These are phyloP conservation scores for Solanum pennellii DNA, from an alignment of 257 asterid genomes.

Conservation along the genomic window DNA sequence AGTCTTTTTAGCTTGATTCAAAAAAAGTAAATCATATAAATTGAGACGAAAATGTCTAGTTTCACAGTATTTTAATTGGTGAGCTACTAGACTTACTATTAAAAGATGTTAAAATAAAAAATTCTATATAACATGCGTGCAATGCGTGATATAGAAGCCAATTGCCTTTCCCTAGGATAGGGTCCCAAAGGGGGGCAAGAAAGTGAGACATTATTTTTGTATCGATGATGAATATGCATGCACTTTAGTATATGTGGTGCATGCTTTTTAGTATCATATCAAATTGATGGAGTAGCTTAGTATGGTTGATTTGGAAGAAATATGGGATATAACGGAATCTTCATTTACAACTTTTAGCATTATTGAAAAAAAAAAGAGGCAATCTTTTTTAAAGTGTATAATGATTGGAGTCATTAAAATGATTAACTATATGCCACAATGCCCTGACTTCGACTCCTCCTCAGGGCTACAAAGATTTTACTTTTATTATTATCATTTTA, in stretches of 20 bases:
- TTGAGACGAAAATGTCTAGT: neutral
- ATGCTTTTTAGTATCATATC: neutral
- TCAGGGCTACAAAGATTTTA: neutral
- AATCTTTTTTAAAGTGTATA: neutral
- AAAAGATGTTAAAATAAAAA: neutral
- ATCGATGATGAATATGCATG: constrained; percentile 38
- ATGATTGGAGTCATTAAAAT: neutral
- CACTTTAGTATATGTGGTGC: neutral
- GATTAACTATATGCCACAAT: neutral
- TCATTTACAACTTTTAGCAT: neutral
- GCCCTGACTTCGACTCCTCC: neutral
- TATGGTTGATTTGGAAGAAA: neutral
- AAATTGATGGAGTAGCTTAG: neutral
- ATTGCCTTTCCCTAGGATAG: neutral
- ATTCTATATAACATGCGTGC: neutral
- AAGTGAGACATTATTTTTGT: neutral
- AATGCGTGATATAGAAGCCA: neutral
- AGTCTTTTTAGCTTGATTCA: no score
- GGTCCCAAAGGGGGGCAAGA: neutral
- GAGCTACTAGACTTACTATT: neutral
- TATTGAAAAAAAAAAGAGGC: neutral
- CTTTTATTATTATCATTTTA: neutral
- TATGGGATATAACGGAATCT: neutral
- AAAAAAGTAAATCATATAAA: no score
- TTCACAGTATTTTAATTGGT: neutral